Percentiles rank a stretch among this genome's conserved stretches.
Conservation (phyloP, 306 rosid species). For the Vigna angularis region DNA sequence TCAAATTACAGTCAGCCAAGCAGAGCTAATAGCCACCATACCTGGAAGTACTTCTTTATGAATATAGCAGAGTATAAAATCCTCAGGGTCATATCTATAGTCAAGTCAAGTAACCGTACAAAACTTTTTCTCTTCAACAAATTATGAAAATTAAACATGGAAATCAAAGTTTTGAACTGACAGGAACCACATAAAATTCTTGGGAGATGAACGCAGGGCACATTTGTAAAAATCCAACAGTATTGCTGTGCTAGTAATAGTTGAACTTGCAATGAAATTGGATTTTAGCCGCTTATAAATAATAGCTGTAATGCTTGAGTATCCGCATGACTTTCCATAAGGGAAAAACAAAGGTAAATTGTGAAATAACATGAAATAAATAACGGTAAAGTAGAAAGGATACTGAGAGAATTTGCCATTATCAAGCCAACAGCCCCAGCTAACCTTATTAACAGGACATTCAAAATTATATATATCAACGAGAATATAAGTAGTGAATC, state of each 20-base stretch:
- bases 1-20: conserved; percentile 22
- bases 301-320: conserved; percentile 4
- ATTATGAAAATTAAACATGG: conserved; percentile 34
- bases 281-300: conserved; percentile 26
- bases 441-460: conserved; percentile 66
- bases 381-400: conserved; percentile 61
- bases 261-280: neutral
- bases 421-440: conserved; percentile 94
- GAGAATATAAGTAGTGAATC: conserved; percentile 78
- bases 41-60: conserved; percentile 84
- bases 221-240: neutral
- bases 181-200: conserved; percentile 19
- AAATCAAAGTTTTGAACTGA: conserved; percentile 25
- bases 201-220: neutral
- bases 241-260: conserved; percentile 1
- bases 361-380: conserved; percentile 31
- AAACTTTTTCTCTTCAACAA: conserved; percentile 5
- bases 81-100: conserved; percentile 86
- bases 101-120: conserved; percentile 65
- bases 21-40: conserved; percentile 48
- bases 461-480: conserved; percentile 74
- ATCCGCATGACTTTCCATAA: conserved; percentile 4
- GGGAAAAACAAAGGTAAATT: conserved; percentile 3
- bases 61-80: conserved; percentile 75
- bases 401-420: conserved; percentile 88